phyloP scores from a whole-genome alignment of 225 moss, liverwort and hornwort genomes.

The Sphagnum tenellum region DNA sequence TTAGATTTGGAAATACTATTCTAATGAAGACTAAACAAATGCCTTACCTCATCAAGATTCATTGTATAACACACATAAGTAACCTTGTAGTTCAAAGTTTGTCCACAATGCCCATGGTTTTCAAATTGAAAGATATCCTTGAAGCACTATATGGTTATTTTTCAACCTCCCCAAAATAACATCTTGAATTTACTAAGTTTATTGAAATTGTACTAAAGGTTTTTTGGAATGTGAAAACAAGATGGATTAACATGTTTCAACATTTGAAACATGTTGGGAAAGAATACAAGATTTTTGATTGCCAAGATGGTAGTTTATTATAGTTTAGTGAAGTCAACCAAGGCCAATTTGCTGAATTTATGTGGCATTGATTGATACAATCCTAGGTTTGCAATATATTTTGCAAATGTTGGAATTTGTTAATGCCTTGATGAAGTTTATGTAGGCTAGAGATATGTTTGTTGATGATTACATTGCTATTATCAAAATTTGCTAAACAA shows the following conservation, averaged over 20 bases:
- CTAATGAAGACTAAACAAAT: not conserved
- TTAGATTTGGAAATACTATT: not conserved
- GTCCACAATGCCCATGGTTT: not conserved
- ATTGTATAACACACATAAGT: not conserved
- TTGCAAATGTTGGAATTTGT: not conserved
- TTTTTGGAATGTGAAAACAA: not conserved
- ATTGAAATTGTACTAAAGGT: not conserved
- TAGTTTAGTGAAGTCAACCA: not conserved
- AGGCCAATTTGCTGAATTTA: not conserved
- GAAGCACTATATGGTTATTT: not conserved
- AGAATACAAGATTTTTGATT: not conserved
- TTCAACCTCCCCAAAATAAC: not conserved
- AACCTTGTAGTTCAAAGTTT: not conserved
- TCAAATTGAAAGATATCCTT: not conserved
- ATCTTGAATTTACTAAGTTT: not conserved
- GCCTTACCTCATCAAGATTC: not conserved
- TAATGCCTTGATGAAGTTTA: not conserved
- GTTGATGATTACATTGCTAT: not conserved
- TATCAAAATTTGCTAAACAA: too few relatives aligned
- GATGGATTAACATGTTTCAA: not conserved
- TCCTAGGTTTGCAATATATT: not conserved
- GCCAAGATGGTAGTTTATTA: too few relatives aligned
- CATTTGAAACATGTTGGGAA: not conserved
- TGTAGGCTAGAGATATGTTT: not conserved
- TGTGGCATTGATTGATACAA: not conserved